Evolutionary conservation across 176 grass and related monocot genomes (phyloP).

Genomic region (Carex parvula): DNA sequence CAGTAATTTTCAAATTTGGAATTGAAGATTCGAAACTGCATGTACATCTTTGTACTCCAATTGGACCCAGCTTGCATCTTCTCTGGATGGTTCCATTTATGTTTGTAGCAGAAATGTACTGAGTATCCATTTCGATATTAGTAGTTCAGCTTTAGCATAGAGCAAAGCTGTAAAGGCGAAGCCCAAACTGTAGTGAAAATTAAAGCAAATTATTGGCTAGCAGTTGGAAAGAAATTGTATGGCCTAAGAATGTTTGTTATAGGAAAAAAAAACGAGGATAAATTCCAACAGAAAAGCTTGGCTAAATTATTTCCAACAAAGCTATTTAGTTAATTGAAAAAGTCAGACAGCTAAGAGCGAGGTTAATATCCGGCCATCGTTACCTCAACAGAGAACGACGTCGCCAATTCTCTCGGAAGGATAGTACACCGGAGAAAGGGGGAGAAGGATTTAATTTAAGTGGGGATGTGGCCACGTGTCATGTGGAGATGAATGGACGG

Average conservation of each 20-base stretch:
- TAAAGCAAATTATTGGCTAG: background rate
- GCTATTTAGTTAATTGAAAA: background rate
- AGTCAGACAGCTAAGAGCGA: background rate
- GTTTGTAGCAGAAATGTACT: slow-evolving; percentile 53
- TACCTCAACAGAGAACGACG: slow-evolving; percentile 8
- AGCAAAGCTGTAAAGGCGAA: slow-evolving; percentile 2
- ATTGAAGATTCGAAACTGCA: slow-evolving; percentile 28
- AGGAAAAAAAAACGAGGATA: background rate
- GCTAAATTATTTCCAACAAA: background rate
- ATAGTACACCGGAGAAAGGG: background rate
- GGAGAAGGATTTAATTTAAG: slow-evolving; percentile 1
- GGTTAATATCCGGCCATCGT: background rate
- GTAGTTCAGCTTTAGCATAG: background rate
- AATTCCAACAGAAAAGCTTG: background rate
- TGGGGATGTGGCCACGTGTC: slow-evolving; percentile 18
- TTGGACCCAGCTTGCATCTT: slow-evolving; percentile 28
- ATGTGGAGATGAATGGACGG: slow-evolving; percentile 1
- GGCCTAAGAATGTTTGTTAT: no score
- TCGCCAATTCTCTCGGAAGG: background rate
- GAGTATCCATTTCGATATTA: slow-evolving; percentile 48
- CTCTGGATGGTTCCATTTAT: slow-evolving; percentile 47
- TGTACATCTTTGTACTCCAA: slow-evolving; percentile 41
- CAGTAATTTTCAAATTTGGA: slow-evolving; percentile 37
- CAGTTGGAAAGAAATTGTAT: background rate
- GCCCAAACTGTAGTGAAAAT: background rate